Evolutionary conservation across 2,329 filamentous ascomycete genomes (phyloP), one percentile per base, ranked within the genome.

Genomic region (Ceratocystis huliohia): DNA sequence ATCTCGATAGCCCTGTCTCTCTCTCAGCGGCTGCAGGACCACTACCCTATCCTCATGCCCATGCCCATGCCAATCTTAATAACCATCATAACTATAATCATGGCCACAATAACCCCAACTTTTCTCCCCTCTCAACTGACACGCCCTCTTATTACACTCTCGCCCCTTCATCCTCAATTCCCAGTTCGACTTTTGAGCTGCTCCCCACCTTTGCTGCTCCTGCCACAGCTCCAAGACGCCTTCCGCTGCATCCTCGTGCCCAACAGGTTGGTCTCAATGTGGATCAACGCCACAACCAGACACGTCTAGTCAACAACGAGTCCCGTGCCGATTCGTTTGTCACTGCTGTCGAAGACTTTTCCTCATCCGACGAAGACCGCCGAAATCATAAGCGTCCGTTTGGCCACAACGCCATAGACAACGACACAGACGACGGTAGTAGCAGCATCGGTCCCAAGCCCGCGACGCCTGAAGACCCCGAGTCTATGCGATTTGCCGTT

Each of bases 341-440:
- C 7, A 68, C 66, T n/a, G 66, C 66, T n/a, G 66, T 61, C 46
- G 66, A 68, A 37, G 66, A 68, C 59, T 65, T 68, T 63, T 68
- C 66, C 15, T 65, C 63, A 10, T 68, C 66, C 6, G 66, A 68
- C 30, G 66, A 68, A n/a, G 66, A 68, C 15, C 57, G 33, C n/a
- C 48, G 41, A 7, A 20, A 50, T 45, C 65, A 64, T 20, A 41
- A 41, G 37, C 44, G 45, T 8, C 53, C 25, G 53, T 64, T 61
- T 48, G 45, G 50, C 65, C 25, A 63, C 6, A 28, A 33, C 28
- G 50, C 57, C 25, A 41, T 15, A 41, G 44, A 28, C 6, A 22
- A 56, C 46, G 50, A 25, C 20, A 45, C 20, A 15, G 33, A 62
- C 33, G 25, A 45, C 25, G n/a, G 20, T n/a, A n/a, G 3, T 22